These are phyloP conservation scores for Clonostachys sp. DNA, from an alignment of 2,329 filamentous ascomycete genomes.

Conservation along the genomic window DNA sequence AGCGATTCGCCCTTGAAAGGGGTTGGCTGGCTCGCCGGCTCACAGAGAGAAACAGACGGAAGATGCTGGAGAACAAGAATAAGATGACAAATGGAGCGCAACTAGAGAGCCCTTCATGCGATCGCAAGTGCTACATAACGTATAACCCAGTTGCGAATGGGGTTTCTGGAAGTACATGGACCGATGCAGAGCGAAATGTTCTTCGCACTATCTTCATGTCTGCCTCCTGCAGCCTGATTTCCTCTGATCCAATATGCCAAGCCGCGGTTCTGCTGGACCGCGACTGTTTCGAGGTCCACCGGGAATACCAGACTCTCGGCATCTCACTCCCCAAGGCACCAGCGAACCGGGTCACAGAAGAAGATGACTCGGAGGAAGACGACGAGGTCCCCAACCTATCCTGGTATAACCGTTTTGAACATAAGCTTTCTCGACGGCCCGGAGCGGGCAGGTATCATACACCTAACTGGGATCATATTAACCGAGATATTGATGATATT, in stretches of 20 bases:
- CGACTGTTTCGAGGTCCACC: conserved; percentile 45
- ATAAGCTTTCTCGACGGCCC: conserved; percentile 28
- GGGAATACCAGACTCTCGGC: conserved; percentile 12
- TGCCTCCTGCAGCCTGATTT: conserved; percentile 31
- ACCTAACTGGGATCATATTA: conserved; percentile 50
- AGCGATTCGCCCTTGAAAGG: conserved; percentile 41
- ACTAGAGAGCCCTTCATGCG: background rate
- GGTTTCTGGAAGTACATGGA: conserved; percentile 30
- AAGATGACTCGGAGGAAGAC: background rate
- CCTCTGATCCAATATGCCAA: conserved; percentile 39
- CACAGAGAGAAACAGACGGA: background rate
- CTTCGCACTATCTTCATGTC: conserved; percentile 41
- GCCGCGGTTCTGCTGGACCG: conserved; percentile 44
- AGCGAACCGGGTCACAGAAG: conserved; percentile 13
- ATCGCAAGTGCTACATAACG: background rate
- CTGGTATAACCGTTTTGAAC: conserved; percentile 54
- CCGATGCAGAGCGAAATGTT: conserved; percentile 40
- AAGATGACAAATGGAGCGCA: background rate
- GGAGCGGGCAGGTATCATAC: conserved; percentile 11
- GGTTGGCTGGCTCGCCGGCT: conserved; percentile 1
- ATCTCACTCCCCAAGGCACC: conserved; percentile 4
- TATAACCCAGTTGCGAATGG: background rate
- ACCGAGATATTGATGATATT: conserved; percentile 46
- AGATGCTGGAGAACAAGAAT: background rate
- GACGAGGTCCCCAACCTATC: conserved; percentile 33